Percentiles rank a stretch among this genome's conserved stretches.
These are phyloP conservation scores for Taiozyma sp. DNA, from an alignment of 1,139 yeast species.

Conservation along the genomic window DNA sequence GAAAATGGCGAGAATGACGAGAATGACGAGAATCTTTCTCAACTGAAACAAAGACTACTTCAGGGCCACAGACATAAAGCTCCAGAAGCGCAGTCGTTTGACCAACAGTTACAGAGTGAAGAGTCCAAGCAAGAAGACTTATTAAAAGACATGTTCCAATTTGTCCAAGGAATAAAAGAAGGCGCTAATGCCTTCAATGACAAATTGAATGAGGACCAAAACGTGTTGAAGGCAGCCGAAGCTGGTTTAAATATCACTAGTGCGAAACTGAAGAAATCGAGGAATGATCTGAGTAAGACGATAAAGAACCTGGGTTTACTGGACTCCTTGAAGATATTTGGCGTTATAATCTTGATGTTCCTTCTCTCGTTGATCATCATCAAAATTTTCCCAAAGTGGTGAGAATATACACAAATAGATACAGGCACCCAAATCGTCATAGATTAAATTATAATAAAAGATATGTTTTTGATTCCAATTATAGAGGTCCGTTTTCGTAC, in stretches of 20 bases:
- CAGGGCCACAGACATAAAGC: conserved; percentile 11
- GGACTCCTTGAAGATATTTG: conserved; percentile 27
- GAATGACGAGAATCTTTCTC: conserved; percentile 20
- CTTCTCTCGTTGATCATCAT: conserved; percentile 30
- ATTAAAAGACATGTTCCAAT: conserved; percentile 31
- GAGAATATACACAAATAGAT: background rate
- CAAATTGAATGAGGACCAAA: conserved; percentile 32
- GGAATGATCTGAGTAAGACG: conserved; percentile 24
- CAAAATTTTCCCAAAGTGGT: conserved; percentile 34
- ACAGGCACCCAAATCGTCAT: background rate
- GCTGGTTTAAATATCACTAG: conserved; percentile 34
- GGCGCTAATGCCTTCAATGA: conserved; percentile 35
- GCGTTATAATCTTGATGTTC: conserved; percentile 20
- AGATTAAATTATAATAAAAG: background rate
- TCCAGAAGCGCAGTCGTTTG: conserved; percentile 16
- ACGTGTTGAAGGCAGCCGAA: conserved; percentile 34
- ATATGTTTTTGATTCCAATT: background rate
- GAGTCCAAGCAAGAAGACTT: conserved; percentile 32
- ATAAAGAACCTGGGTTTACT: conserved; percentile 29
- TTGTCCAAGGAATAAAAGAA: conserved; percentile 29
- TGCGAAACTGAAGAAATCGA: conserved; percentile 28
- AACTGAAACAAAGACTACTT: conserved; percentile 28
- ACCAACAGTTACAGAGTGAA: conserved; percentile 30
- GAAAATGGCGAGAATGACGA: background rate
- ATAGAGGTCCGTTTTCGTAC: conserved; percentile 37